These are phyloP conservation scores for Fusarium sp. DNA, from an alignment of 2,329 filamentous ascomycete genomes.

Conservation along the genomic window DNA sequence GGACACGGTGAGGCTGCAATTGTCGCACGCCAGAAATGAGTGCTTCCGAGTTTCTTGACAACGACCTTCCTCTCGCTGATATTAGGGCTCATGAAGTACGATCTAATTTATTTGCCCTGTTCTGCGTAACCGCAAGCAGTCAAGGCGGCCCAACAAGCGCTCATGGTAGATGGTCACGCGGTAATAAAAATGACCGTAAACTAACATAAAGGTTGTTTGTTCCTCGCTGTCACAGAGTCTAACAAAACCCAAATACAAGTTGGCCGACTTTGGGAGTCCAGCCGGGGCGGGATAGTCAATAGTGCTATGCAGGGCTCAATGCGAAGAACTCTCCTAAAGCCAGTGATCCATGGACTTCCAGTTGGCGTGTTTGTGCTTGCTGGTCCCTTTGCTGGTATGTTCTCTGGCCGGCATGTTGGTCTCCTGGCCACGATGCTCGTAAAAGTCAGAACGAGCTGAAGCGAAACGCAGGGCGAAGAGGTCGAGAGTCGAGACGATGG, in stretches of 20 bases:
- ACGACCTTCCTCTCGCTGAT: constrained; percentile 6
- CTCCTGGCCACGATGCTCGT: constrained; percentile 19
- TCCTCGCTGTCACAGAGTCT: constrained; percentile 17
- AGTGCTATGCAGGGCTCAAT: constrained; percentile 44
- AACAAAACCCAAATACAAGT: constrained; percentile 39
- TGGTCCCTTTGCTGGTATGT: neutral
- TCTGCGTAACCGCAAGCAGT: constrained; percentile 23
- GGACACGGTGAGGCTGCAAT: constrained; percentile 35
- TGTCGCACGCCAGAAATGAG: constrained; percentile 18
- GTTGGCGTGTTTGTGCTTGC: constrained; percentile 23
- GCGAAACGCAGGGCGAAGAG: constrained; percentile 32
- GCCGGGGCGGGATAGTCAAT: constrained; percentile 37
- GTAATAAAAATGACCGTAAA: constrained; percentile 19
- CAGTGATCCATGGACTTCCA: constrained; percentile 23
- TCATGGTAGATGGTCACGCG: constrained; percentile 19
- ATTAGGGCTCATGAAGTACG: constrained; percentile 3
- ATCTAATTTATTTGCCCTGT: constrained; percentile 12
- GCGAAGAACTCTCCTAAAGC: constrained; percentile 28
- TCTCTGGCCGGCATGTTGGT: constrained; percentile 26
- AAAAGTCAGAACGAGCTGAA: constrained; percentile 6
- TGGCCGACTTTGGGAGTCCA: constrained; percentile 17
- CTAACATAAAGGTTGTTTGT: constrained; percentile 30
- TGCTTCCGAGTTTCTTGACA: constrained; percentile 2
- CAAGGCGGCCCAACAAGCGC: constrained; percentile 3
- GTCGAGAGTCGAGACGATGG: constrained; percentile 7